These are phyloP conservation scores for Malus fusca DNA, from an alignment of 306 rosid genomes.

Conservation along the genomic window DNA sequence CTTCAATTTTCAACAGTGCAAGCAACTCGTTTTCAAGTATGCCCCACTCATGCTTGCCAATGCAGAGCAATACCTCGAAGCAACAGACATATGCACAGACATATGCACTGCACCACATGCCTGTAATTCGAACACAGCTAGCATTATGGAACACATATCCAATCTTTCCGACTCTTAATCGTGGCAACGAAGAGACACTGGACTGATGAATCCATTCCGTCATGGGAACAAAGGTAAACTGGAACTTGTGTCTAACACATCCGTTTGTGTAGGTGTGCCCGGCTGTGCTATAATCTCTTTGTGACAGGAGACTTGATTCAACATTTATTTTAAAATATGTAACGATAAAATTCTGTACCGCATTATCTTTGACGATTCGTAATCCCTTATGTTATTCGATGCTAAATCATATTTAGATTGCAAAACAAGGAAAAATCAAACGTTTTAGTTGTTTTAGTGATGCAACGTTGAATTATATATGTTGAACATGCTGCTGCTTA, in stretches of 20 bases:
- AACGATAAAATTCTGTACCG: neutral
- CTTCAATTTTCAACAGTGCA: conserved; percentile 56
- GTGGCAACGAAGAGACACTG: neutral
- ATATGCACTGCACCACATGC: conserved; percentile 67
- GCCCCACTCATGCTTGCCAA: conserved; percentile 55
- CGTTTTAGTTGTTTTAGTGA: no score
- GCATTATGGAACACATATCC: neutral
- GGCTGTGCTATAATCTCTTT: neutral
- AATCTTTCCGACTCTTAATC: conserved; percentile 26
- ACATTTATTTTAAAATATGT: conserved; percentile 5
- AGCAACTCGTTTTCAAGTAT: conserved; percentile 63
- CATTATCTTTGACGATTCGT: no score
- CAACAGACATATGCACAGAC: no score
- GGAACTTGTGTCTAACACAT: neutral
- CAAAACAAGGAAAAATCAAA: no score
- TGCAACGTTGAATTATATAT: no score
- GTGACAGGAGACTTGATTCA: neutral
- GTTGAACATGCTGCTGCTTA: no score
- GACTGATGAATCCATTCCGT: neutral
- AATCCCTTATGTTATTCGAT: no score
- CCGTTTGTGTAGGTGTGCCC: neutral
- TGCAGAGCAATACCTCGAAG: conserved; percentile 71
- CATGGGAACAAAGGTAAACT: neutral
- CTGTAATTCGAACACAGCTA: conserved; percentile 28
- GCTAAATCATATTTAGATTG: no score